Evolutionary conservation across 768 basidiomycete genomes (phyloP), one percentile per base, ranked within the genome.

Genomic region (Leucocoprinus birnbaumii): DNA sequence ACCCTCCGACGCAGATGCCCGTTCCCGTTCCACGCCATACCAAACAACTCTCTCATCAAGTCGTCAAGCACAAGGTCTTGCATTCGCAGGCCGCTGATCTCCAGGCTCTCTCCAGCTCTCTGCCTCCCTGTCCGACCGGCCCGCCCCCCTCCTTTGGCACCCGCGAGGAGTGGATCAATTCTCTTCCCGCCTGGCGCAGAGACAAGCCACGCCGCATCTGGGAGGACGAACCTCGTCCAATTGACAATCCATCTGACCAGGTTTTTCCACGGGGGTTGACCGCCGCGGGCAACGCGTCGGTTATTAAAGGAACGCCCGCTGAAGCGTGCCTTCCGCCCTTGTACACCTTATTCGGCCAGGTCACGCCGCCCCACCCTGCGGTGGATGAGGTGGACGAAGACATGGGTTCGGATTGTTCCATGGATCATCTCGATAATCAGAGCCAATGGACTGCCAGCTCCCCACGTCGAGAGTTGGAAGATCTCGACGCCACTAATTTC

Each of bases 241-340:
- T 66, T 51, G 64, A 66, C 53, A 65, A 61, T 52, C 59, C 53
- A 61, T 59, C 62, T 55, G 68, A 66, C 61, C 81, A 76, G 84
- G 78, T 73, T 87, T 88, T 88, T 89, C 65, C 68, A 57, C 70
- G 68, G 71, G 87, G 87, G 87, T 89, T 89, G 82, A 76, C 80
- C 70, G 75, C 71, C 74, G 85, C 87, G 85, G 84, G 68, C 68
- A 82, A 87, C 88, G 86, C 85, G 75, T 68, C 79, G 66, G 85
- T 83, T 75, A 89, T 87, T 87, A 89, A 90, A 88, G 88, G 88
- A 83, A 66, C 79, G 71, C 85, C 74, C 85, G 86, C 85, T 81
- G 78, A 89, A 81, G 85, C 86, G 84, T 85, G 85, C 77, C 79
- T 85, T 85, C 86, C 87, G 86, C 89, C 89, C 88, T 71, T 76